A percentile compares a stretch with the other conserved stretches of the same genome.
phyloP scores from a whole-genome alignment of 2,329 filamentous ascomycete genomes.

The Coleophoma crateriformis region DNA sequence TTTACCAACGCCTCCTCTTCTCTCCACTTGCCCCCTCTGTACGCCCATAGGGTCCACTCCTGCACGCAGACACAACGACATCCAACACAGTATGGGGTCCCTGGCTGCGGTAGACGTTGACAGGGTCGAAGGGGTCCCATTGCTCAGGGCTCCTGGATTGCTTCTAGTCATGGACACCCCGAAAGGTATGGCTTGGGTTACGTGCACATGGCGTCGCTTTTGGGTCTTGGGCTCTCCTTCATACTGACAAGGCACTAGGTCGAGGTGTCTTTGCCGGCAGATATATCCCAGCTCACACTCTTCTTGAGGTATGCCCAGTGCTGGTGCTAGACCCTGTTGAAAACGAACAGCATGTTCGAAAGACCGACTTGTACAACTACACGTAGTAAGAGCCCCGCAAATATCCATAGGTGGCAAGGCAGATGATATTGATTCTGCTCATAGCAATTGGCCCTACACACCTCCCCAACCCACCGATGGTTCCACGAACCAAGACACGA shows the following conservation, averaged over 20 bases:
- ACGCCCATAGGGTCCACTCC: too few relatives aligned
- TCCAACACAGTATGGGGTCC: not conserved
- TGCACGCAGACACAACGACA: not conserved
- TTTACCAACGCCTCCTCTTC: not conserved
- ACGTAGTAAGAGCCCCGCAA: conserved; percentile 40
- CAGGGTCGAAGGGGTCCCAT: conserved; percentile 15
- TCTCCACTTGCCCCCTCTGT: not conserved
- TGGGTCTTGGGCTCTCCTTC: not conserved
- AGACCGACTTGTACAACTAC: conserved; percentile 48
- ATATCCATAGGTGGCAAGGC: not conserved
- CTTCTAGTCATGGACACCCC: conserved; percentile 40
- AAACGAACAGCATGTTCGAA: conserved; percentile 40
- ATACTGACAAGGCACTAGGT: conserved; percentile 28
- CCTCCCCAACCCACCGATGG: conserved; percentile 15
- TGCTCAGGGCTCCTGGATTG: conserved; percentile 36
- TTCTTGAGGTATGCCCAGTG: conserved; percentile 47
- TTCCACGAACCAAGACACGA: conserved; percentile 10
- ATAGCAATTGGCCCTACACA: conserved; percentile 26
- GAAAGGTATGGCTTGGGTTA: conserved; percentile 34
- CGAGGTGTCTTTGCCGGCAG: conserved; percentile 44
- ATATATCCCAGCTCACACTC: conserved; percentile 38
- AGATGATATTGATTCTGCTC: too few relatives aligned
- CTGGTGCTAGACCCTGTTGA: conserved; percentile 41
- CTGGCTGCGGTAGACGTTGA: not conserved
- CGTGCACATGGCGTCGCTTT: not conserved